Conservation (phyloP, 164 flowering plant species). For the Hamamelis virginiana region DNA sequence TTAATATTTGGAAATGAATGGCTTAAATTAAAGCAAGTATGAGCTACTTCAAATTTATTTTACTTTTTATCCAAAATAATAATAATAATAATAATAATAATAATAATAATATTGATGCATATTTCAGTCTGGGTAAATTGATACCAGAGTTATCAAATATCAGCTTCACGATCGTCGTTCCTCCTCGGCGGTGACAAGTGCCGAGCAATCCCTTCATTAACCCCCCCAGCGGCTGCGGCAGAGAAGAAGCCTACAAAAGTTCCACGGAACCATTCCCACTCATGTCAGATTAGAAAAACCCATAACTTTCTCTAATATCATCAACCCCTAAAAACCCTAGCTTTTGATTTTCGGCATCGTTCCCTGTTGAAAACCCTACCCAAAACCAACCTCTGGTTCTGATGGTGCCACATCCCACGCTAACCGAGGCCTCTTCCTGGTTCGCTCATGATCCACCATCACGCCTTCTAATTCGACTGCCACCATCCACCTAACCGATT, state of each 20-base stretch:
- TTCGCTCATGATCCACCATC: slow-evolving; percentile 27
- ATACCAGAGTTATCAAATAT: no score
- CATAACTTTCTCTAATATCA: background rate
- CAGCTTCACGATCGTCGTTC: slow-evolving; percentile 80
- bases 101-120: no score
- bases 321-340: slow-evolving; percentile 14
- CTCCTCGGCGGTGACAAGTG: slow-evolving; percentile 67
- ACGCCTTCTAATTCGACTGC: slow-evolving; percentile 8
- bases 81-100: no score
- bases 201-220: slow-evolving; percentile 16
- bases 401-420: slow-evolving; percentile 62
- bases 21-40: no score
- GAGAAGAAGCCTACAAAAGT: slow-evolving; percentile 41
- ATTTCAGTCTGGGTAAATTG: no score
- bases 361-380: slow-evolving; percentile 20
- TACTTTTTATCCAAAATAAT: no score
- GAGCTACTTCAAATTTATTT: no score
- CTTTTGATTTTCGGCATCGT: background rate
- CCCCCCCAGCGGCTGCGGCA: slow-evolving; percentile 11
- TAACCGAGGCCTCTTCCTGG: slow-evolving; percentile 60
- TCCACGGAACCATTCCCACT: slow-evolving; percentile 19
- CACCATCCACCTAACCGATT: slow-evolving; percentile 13
- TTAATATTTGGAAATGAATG: no score
- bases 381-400: slow-evolving; percentile 41
- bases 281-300: slow-evolving; percentile 19